Conservation (phyloP, 1,284 basidiomycete genomes). For the Prillingera fragicola region DNA sequence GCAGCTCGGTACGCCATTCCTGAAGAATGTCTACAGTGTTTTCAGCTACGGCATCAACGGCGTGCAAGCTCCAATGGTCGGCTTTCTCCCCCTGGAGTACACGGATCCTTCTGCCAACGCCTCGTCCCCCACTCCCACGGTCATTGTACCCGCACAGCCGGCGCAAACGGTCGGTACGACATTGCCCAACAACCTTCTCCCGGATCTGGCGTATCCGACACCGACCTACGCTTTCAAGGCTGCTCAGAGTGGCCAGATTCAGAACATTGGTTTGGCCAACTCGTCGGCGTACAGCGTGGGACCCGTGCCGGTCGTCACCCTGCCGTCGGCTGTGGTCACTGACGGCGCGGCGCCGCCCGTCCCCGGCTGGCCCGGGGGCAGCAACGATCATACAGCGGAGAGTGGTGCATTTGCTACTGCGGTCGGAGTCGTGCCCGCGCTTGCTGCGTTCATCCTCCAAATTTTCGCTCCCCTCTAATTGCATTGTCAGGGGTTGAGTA, state of each 20-base stretch:
- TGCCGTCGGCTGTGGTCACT: no score
- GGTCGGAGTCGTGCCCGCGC: no score
- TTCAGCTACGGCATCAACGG: slow-evolving; percentile 51
- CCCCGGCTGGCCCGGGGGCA: neutral
- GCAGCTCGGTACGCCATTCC: slow-evolving; percentile 77
- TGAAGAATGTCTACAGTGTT: slow-evolving; percentile 73
- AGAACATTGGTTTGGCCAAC: slow-evolving; percentile 31
- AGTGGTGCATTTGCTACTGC: no score
- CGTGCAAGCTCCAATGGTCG: slow-evolving; percentile 38
- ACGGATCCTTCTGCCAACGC: neutral
- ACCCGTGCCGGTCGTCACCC: slow-evolving; percentile 21
- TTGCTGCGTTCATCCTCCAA: no score
- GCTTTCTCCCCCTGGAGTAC: slow-evolving; percentile 36
- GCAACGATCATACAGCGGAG: neutral
- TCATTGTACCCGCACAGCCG: slow-evolving; percentile 49
- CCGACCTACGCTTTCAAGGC: slow-evolving; percentile 59
- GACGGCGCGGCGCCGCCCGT: neutral
- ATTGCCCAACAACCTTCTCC: slow-evolving; percentile 67
- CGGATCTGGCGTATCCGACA: slow-evolving; percentile 61
- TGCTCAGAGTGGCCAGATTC: slow-evolving; percentile 44
- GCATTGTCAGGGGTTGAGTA: no score
- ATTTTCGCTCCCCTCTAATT: no score
- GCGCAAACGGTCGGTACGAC: slow-evolving; percentile 64
- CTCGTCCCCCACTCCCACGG: slow-evolving; percentile 15
- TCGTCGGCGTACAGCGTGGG: slow-evolving; percentile 20